Conservation (phyloP, 2,329 filamentous ascomycete genomes). For the Neofusicoccum laricinum region DNA sequence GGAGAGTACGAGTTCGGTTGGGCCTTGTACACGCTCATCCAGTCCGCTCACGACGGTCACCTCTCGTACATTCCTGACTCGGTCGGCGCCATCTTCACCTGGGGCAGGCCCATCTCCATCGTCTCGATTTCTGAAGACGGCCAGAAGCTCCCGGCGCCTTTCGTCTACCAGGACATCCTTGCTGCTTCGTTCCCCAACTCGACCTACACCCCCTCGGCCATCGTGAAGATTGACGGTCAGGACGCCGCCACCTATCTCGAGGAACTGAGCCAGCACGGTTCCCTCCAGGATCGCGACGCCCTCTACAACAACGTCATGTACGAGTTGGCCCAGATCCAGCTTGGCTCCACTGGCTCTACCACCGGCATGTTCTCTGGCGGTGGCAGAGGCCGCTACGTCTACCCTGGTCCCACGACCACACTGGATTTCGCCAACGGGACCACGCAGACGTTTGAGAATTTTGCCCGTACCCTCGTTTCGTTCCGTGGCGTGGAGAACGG, state of each 20-base stretch:
- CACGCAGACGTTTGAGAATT: constrained; percentile 39
- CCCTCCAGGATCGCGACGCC: constrained; percentile 56
- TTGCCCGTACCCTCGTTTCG: constrained; percentile 40
- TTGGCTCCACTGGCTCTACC: constrained; percentile 39
- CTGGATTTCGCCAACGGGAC: constrained; percentile 47
- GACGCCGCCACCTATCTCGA: constrained; percentile 51
- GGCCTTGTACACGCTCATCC: constrained; percentile 52
- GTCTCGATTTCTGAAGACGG: constrained; percentile 62
- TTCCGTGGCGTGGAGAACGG: constrained; percentile 41
- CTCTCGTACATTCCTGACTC: constrained; percentile 56
- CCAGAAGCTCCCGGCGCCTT: constrained; percentile 54
- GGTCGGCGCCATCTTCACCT: constrained; percentile 52
- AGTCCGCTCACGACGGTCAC: constrained; percentile 63
- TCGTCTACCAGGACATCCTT: constrained; percentile 50
- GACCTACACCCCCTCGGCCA: constrained; percentile 46
- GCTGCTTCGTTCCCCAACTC: constrained; percentile 39
- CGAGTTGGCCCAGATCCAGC: constrained; percentile 41
- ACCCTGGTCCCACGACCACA: constrained; percentile 43
- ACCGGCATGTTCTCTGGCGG: constrained; percentile 46
- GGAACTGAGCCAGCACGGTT: constrained; percentile 46
- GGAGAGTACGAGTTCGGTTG: constrained; percentile 43
- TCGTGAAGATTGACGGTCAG: constrained; percentile 57
- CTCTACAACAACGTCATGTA: constrained; percentile 54
- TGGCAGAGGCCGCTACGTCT: constrained; percentile 40
- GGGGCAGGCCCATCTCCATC: constrained; percentile 47